phyloP scores from a whole-genome alignment of 2,329 filamentous ascomycete species.

The Claviceps sp. region DNA sequence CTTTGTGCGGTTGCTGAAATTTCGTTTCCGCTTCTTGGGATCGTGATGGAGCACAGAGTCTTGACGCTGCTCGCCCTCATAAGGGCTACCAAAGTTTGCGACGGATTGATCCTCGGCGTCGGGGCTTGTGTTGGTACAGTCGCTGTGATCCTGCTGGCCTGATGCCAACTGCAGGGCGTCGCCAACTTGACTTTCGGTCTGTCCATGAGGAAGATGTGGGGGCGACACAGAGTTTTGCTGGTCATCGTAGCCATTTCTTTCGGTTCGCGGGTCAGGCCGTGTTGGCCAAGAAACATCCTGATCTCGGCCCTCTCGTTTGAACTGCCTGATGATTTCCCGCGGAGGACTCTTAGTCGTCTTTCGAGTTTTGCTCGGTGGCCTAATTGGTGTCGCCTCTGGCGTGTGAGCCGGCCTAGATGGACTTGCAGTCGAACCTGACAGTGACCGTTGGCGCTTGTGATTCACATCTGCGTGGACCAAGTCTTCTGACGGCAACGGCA shows the following conservation, averaged over 20 bases:
- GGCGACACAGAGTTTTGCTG: constrained; percentile 32
- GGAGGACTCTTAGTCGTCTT: constrained; percentile 30
- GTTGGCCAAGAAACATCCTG: constrained; percentile 35
- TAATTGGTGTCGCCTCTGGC: constrained; percentile 19
- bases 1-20: constrained; percentile 92
- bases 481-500: constrained; percentile 24
- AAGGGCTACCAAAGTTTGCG: constrained; percentile 28
- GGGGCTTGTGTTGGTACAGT: constrained; percentile 39
- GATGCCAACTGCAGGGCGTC: constrained; percentile 31
- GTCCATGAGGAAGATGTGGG: constrained; percentile 20
- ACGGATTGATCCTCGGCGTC: constrained; percentile 36
- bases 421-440: constrained; percentile 42
- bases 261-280: constrained; percentile 32
- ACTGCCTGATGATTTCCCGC: constrained; percentile 32
- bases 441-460: constrained; percentile 58
- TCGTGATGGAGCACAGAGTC: constrained; percentile 42
- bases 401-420: constrained; percentile 19
- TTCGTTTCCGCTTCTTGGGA: constrained; percentile 58
- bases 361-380: constrained; percentile 23
- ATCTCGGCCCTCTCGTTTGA: constrained; percentile 32
- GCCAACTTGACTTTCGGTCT: constrained; percentile 36
- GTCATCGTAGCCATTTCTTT: constrained; percentile 32
- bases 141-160: constrained; percentile 32
- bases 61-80: constrained; percentile 34
- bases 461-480: constrained; percentile 34